Evolutionary conservation across 2,329 filamentous ascomycete species (phyloP).

Genomic region (Escovopsis sp.): DNA sequence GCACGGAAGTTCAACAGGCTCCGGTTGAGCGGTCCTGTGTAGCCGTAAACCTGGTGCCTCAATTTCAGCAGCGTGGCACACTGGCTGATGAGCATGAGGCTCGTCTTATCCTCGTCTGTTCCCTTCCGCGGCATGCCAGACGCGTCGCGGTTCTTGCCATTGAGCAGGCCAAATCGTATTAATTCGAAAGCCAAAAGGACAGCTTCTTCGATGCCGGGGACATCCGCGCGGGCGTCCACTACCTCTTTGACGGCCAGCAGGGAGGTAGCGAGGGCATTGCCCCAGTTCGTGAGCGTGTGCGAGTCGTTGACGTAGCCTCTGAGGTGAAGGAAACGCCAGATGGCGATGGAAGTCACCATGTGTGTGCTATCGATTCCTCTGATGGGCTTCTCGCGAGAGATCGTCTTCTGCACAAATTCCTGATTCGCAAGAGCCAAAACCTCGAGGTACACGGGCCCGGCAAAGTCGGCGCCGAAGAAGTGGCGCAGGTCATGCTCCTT

Average conservation of each 20-base stretch:
- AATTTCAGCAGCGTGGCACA: conserved; percentile 73
- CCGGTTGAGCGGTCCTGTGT: conserved; percentile 86
- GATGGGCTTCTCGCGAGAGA: conserved; percentile 41
- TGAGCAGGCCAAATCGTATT: conserved; percentile 63
- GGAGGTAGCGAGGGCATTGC: conserved; percentile 59
- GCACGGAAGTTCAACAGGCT: conserved; percentile 79
- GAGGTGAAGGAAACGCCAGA: conserved; percentile 83
- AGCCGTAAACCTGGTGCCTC: conserved; percentile 72
- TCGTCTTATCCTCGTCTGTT: conserved; percentile 58
- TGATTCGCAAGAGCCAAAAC: conserved; percentile 54
- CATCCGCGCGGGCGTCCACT: conserved; percentile 27
- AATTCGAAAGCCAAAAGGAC: conserved; percentile 77
- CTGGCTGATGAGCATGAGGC: conserved; percentile 71
- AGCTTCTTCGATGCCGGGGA: conserved; percentile 53
- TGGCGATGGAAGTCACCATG: conserved; percentile 54
- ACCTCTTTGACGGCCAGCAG: conserved; percentile 47
- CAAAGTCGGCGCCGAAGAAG: conserved; percentile 28
- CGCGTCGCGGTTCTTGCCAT: conserved; percentile 45
- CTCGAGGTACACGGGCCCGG: conserved; percentile 36
- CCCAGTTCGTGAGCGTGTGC: conserved; percentile 75
- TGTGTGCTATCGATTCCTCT: conserved; percentile 52
- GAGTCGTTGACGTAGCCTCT: conserved; percentile 68
- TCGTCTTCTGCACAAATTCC: conserved; percentile 55
- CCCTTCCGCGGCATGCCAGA: conserved; percentile 41
- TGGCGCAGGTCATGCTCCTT: conserved; percentile 41